Evolutionary conservation across 441 rosid species (phyloP), one percentile per base, ranked within the genome.

Genomic region (Syzygium malaccense): DNA sequence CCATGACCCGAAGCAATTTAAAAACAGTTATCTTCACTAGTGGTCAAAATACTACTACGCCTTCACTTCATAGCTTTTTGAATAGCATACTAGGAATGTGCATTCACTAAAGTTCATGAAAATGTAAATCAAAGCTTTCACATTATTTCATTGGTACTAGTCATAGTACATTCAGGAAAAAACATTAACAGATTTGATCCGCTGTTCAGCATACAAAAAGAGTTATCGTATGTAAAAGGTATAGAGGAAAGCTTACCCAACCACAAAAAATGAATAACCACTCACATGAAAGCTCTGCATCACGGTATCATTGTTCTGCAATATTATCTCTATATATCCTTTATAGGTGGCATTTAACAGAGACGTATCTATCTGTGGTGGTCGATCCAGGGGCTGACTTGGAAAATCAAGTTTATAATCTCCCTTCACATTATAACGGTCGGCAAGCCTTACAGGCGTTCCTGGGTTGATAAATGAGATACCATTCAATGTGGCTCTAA

Each of bases 341-440:
- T 91, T 93, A 90, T 96, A 98, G 32, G 98, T 98, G 87, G 97
- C 98, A 89, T 98, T 98, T 55, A 98, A 91, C 68, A 98, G 80
- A 87, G 99, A 98, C 58, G 91, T 92, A 88, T 96, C 99, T 89
- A 88, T 87, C 87, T 87, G 88, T 23, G 92, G 94, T 90, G 96
- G 91, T 88, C 98, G 92, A 89, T 87, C 62, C 66, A 95, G 94
- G 48, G 99, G 99, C 88, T 64, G 88, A 83, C 84, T 88, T 17
- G 99, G 99, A 89, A 98, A 96, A 90, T 98, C 99, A 83, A 98
- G 94, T 92, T 96, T 97, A 91, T 97, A 96, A 85, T 88, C 90
- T 88, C 99, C 99, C 94, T 94, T 95, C 93, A 96, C 95, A 4
- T 93, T 92, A 86, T 93, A 86, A 88, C 85, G 86, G 86, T 98